A percentile compares a stretch with the other conserved stretches of the same genome.
phyloP scores from a whole-genome alignment of 2,329 filamentous ascomycete genomes.

The Ophiostoma novo-ulmi region DNA sequence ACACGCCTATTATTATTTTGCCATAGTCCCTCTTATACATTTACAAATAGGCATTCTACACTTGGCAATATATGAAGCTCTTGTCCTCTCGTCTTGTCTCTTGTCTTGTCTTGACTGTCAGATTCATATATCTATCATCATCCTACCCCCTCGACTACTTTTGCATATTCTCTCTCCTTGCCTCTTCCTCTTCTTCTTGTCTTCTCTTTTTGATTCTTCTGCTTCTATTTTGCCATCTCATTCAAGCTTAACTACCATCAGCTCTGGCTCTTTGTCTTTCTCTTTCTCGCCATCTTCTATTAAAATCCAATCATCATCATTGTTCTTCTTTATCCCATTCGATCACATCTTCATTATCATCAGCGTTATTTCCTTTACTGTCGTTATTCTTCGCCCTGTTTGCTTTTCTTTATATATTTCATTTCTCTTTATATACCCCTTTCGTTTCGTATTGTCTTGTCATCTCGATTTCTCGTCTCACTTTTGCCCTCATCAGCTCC shows the following conservation, averaged over 20 bases:
- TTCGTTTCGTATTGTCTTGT: not conserved
- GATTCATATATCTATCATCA: conserved; percentile 20
- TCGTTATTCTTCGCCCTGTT: not conserved
- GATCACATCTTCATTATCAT: not conserved
- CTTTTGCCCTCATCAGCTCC: not conserved
- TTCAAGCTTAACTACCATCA: not conserved
- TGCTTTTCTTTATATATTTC: not conserved
- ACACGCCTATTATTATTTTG: not conserved
- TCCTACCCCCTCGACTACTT: conserved; percentile 12
- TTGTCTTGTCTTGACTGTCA: not conserved
- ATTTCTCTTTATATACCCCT: conserved; percentile 6
- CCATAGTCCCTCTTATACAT: not conserved
- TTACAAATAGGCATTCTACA: not conserved
- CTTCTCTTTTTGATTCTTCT: not conserved
- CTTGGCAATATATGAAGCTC: not conserved
- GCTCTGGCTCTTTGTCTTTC: not conserved
- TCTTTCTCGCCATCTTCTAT: not conserved
- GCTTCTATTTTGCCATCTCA: too few relatives aligned
- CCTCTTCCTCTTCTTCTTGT: not conserved
- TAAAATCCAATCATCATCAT: not conserved
- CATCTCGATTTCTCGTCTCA: not conserved
- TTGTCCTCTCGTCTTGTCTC: not conserved
- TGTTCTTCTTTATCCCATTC: not conserved
- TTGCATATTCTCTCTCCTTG: not conserved
- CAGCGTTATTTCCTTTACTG: not conserved